Base-by-base conservation (phyloP, 257 asterid species). In the Salvia splendens region DNA sequence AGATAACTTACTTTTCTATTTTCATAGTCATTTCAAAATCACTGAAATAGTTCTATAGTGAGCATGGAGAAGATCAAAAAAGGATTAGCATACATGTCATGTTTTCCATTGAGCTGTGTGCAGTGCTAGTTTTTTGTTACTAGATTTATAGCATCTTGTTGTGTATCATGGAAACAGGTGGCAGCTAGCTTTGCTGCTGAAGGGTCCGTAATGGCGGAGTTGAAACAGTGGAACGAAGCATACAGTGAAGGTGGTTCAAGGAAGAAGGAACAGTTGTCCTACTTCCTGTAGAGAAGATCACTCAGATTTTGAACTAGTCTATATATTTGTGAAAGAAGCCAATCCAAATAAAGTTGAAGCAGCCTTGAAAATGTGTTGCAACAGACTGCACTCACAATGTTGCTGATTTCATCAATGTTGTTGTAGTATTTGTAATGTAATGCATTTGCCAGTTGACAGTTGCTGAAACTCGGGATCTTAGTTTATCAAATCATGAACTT, bases 161-260 rank as follows among this genome's bases (percentile, higher is more conserved):
- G 3, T 55, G 10, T 33, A 9, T 8, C 15, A 15, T 59, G 70
- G 20, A 40, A 15, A 15, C 77, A 90, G 97, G 89, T 88, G 59
- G 92, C 89, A 1, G 89, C 97, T 8, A 91, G 97, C 80, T 86
- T 91, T 72, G 86, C 92, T 9, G 75, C 89, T 0, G 91, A 80
- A 69, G 95, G 96, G n/a, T 67, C 87, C 3, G 72, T 82, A 75
- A 88, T 87, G 97, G 57, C 73, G 0, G 96, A 84, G 79, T 75
- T 86, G 77, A 84, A 84, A 77, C 95, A 86, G 33, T 90, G 96
- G 96, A 88, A 88, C 60, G 85, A 81, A 12, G 65, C 76, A 14
- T 87, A 84, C 0, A 95, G 95, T 2, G 97, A 86, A 82, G 96
- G 96, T 55, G 97, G 95, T 72, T 83, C 92, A 8, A 81, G 95